phyloP scores from a whole-genome alignment of 1,284 basidiomycete genomes.

The Ustilago esculenta region DNA sequence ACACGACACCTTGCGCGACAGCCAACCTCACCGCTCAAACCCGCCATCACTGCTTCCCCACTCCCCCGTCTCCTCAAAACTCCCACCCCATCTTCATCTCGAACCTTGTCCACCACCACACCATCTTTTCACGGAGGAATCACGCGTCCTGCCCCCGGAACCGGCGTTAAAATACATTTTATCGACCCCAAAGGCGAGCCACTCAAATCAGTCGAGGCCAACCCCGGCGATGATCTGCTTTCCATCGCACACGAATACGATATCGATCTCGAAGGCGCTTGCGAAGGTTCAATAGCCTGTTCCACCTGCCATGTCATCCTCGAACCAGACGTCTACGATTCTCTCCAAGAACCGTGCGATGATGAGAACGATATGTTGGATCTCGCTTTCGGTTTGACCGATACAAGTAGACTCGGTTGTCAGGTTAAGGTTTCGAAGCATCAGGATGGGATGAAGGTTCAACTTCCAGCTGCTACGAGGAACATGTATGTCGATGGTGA shows the following conservation, averaged over 20 bases:
- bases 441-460: conserved; percentile 86
- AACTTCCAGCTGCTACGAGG: conserved; percentile 87
- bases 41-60: too few species aligned
- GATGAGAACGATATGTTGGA: conserved; percentile 95
- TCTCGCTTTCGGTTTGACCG: conserved; percentile 95
- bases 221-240: conserved; percentile 91
- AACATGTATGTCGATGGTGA: conserved; percentile 94
- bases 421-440: conserved; percentile 86
- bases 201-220: conserved; percentile 88
- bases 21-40: background rate
- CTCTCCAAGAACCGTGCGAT: conserved; percentile 88
- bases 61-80: background rate
- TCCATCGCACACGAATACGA: conserved; percentile 94
- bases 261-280: conserved; percentile 94
- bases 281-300: conserved; percentile 95
- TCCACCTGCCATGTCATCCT: conserved; percentile 97
- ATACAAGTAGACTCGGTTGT: conserved; percentile 75
- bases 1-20: too few species aligned
- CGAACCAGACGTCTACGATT: conserved; percentile 81
- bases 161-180: conserved; percentile 84
- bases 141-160: conserved; percentile 72
- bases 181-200: conserved; percentile 84
- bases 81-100: background rate
- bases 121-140: conserved; percentile 69
- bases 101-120: conserved; percentile 8